Evolutionary conservation across 1,284 basidiomycete species (phyloP).

Genomic region (Naganishia cerealis): DNA sequence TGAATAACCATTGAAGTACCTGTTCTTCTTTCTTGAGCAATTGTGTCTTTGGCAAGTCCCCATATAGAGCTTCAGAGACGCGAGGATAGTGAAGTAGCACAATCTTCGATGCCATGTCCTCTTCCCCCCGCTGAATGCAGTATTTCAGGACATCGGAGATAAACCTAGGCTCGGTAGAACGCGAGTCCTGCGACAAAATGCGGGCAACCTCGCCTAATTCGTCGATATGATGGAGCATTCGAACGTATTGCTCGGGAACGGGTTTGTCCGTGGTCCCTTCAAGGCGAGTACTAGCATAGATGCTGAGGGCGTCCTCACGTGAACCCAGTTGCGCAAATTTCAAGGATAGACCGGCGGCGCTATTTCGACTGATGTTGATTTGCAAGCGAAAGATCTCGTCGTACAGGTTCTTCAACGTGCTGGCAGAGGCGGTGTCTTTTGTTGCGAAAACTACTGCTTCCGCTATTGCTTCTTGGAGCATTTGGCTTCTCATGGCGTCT

Average conservation of each 20-base stretch:
- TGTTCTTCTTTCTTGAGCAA: neutral
- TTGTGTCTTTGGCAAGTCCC: too few species aligned
- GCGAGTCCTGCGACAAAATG: neutral
- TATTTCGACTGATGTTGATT: neutral
- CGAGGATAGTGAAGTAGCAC: neutral
- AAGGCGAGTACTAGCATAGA: neutral
- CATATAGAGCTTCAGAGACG: neutral
- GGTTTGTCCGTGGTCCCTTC: neutral
- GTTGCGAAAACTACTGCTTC: constrained; percentile 4
- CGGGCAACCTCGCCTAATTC: neutral
- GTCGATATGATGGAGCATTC: neutral
- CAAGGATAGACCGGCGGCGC: neutral
- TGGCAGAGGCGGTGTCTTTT: neutral
- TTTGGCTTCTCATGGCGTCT: neutral
- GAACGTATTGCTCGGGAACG: neutral
- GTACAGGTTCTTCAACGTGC: neutral
- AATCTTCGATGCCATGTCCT: neutral
- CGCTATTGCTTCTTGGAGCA: neutral
- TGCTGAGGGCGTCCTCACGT: neutral
- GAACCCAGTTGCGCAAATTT: neutral
- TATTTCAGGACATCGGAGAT: neutral
- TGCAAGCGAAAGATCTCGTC: neutral
- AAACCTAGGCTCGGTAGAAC: neutral
- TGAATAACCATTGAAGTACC: constrained; percentile 3
- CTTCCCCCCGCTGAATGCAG: neutral